Evolutionary conservation across 2,329 filamentous ascomycete species (phyloP).

Genomic region (Pseudocercospora macadamiae): DNA sequence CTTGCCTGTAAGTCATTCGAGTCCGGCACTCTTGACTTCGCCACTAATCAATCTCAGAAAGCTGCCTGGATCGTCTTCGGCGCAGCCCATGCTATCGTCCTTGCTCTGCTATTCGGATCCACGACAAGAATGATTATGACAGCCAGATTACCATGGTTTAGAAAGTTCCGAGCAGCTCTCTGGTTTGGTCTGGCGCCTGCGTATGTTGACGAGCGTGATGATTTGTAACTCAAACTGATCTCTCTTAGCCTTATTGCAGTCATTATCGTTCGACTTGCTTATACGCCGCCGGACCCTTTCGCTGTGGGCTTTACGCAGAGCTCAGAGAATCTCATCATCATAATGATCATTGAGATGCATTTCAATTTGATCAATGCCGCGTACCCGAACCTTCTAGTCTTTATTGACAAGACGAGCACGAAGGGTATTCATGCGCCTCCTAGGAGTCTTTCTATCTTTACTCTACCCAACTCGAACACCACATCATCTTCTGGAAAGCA

Average conservation of each 20-base stretch:
- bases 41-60: background rate
- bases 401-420: slow-evolving; percentile 8
- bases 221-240: background rate
- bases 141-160: background rate
- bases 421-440: background rate
- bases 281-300: background rate
- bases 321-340: background rate
- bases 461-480: background rate
- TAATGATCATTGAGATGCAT: slow-evolving; percentile 9
- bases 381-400: slow-evolving; percentile 7
- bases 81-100: background rate
- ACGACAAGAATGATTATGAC: slow-evolving; percentile 4
- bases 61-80: slow-evolving; percentile 6
- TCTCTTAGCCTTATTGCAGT: background rate
- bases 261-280: background rate
- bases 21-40: background rate
- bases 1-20: background rate
- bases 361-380: slow-evolving; percentile 11
- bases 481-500: background rate
- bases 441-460: background rate
- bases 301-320: background rate
- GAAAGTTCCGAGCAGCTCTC: slow-evolving; percentile 4
- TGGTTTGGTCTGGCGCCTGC: slow-evolving; percentile 1
- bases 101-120: slow-evolving; percentile 5
- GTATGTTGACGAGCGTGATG: background rate